Evolutionary conservation across 257 asterid genomes (phyloP).

Genomic region (Salvia rosmarinus): DNA sequence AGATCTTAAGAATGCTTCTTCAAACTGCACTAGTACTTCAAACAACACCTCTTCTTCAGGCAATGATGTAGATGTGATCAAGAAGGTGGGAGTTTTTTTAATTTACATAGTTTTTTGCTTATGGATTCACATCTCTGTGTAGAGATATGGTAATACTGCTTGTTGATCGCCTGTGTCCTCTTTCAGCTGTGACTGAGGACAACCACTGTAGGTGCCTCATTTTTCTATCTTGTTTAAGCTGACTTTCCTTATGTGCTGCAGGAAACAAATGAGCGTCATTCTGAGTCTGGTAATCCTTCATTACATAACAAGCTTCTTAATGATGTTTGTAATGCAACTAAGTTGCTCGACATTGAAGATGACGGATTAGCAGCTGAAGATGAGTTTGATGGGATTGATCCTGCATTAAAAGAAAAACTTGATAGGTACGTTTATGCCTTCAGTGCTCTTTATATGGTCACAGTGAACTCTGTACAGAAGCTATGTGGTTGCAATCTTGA

Average conservation of each 20-base stretch:
- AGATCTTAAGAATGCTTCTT: conserved; percentile 63
- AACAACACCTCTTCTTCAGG: conserved; percentile 49
- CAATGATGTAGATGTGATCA: conserved; percentile 47
- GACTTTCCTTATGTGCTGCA: conserved; percentile 44
- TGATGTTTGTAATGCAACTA: conserved; percentile 46
- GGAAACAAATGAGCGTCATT: conserved; percentile 51
- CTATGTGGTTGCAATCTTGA: conserved; percentile 11
- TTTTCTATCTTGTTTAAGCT: conserved; percentile 29
- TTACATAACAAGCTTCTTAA: conserved; percentile 43
- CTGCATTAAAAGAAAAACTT: conserved; percentile 84
- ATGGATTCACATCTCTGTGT: conserved; percentile 23
- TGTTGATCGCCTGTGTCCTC: conserved; percentile 3
- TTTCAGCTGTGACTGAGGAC: conserved; percentile 21
- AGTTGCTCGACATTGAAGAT: conserved; percentile 54
- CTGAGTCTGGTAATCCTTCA: conserved; percentile 41
- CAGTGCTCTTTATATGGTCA: conserved; percentile 29
- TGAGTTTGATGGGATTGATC: conserved; percentile 85
- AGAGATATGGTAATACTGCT: conserved; percentile 15
- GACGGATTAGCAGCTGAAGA: conserved; percentile 61
- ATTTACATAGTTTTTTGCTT: conserved; percentile 26
- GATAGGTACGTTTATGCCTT: conserved; percentile 70
- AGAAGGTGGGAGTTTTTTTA: conserved; percentile 53
- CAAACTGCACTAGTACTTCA: conserved; percentile 51
- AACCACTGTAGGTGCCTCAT: conserved; percentile 15
- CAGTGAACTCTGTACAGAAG: conserved; percentile 12